Evolutionary conservation across 2,329 filamentous ascomycete genomes (phyloP), one percentile per base, ranked within the genome.

Genomic region (Coniochaeta sp.): DNA sequence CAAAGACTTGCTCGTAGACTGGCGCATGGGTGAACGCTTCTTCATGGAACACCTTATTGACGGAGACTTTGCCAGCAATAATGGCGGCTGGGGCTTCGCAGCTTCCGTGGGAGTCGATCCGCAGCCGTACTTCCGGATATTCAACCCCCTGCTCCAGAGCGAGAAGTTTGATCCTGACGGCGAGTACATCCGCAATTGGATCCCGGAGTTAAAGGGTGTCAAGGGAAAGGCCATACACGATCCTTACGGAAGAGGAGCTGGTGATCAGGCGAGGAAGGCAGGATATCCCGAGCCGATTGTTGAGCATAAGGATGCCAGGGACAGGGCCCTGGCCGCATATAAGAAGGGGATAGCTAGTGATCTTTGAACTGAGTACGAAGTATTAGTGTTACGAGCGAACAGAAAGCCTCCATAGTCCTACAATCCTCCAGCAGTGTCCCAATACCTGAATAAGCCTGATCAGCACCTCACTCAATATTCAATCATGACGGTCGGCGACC

Each of bases 111-210:
- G 69, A 5, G 71, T 69, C 7, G 71, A 73, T 26, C 71, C 70
- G 1, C 69, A 96, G 73, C 91, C 92, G 0, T 96, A 96, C 70
- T 96, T 96, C 64, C 82, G 91, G 7, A 89, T 96, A 58, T 96
- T 96, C 74, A 96, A 96, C 67, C 92, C 92, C 0, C 71, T 91
- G 52, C 75, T 90, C 19, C 92, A 96, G 76, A 91, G 89, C 66
- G 90, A 95, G 78, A 93, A 89, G 73, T 96, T 96, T 67, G 92
- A 96, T 69, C 77, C 82, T 0, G 78, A 88, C 0, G 93, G 91
- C 0, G 84, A 85, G 17, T 96, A 93, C 70, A 96, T 96, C 60
- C 81, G 89, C 40, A 85, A 84, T 62, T 96, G 91, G 91, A 79
- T 96, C 9, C 87, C 87, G 0, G 92, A 96, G 74, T 75, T 96